phyloP scores from a whole-genome alignment of 2,329 filamentous ascomycete species.

The Magnaporthales sp. region DNA sequence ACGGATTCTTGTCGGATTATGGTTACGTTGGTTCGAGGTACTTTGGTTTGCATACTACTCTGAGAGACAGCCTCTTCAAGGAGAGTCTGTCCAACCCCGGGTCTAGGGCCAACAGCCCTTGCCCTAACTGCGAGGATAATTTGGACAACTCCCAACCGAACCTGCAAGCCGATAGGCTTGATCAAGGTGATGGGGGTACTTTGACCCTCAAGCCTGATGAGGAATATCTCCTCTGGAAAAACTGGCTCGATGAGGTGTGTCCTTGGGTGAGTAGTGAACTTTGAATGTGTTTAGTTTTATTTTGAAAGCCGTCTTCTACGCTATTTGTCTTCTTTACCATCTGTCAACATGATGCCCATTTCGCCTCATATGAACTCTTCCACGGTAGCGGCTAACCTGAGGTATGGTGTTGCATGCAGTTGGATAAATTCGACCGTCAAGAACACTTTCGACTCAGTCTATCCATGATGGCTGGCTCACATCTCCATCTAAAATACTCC shows the following conservation, averaged over 20 bases:
- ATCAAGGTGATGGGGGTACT: not conserved
- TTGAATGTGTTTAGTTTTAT: not conserved
- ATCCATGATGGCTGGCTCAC: conserved; percentile 33
- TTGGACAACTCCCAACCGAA: not conserved
- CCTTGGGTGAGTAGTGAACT: not conserved
- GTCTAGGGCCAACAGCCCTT: not conserved
- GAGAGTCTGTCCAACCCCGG: no score
- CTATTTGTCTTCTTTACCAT: no score
- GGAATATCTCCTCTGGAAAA: not conserved
- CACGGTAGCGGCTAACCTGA: not conserved
- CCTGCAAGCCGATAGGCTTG: not conserved
- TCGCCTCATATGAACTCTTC: not conserved
- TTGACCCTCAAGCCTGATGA: not conserved
- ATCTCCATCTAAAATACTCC: conserved; percentile 35
- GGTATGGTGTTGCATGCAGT: conserved; percentile 16
- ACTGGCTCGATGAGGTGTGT: not conserved
- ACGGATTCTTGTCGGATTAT: not conserved
- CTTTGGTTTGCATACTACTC: not conserved
- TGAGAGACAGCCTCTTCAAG: not conserved
- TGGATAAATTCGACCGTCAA: conserved; percentile 44
- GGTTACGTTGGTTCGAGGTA: not conserved
- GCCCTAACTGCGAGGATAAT: not conserved
- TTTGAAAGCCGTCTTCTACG: no score
- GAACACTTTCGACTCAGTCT: conserved; percentile 38
- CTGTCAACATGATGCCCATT: no score